A percentile compares a stretch with the other conserved stretches of the same genome.
Evolutionary conservation across 495 filamentous ascomycete genomes (phyloP).

Genomic region (Gamarada debralockiae): DNA sequence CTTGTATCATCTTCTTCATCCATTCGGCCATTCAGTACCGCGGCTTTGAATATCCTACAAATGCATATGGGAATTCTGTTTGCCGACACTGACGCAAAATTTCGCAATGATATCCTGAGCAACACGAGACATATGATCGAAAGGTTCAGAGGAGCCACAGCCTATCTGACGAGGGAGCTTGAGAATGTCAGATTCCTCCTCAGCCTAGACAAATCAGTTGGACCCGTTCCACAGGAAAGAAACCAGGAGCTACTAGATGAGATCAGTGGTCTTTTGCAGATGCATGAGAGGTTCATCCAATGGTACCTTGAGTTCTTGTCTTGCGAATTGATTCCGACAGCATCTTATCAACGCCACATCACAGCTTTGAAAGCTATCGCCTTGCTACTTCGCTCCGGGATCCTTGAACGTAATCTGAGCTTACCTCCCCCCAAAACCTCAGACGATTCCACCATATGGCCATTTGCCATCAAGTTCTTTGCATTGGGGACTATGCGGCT

Average conservation of each 20-base stretch:
- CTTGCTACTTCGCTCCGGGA: constrained; percentile 55
- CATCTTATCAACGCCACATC: constrained; percentile 86
- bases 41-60: constrained; percentile 55
- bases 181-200: constrained; percentile 5
- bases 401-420: constrained; percentile 13
- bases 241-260: neutral
- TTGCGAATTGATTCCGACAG: constrained; percentile 65
- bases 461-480: constrained; percentile 18
- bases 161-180: constrained; percentile 36
- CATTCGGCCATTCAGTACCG: constrained; percentile 61
- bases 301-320: constrained; percentile 73
- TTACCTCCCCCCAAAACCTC: neutral
- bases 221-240: neutral
- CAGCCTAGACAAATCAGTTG: neutral
- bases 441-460: constrained; percentile 19
- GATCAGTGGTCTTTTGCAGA: constrained; percentile 9
- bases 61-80: constrained; percentile 63
- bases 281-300: constrained; percentile 55
- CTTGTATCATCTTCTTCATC: constrained; percentile 65
- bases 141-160: constrained; percentile 51
- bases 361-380: constrained; percentile 65
- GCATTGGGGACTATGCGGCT: constrained; percentile 50
- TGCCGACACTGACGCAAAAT: constrained; percentile 78
- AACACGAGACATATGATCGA: constrained; percentile 64
- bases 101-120: constrained; percentile 70